Evolutionary conservation across 208 protist genomes (phyloP), one percentile per base, ranked within the genome.

Genomic region (Leishmania tropica): DNA sequence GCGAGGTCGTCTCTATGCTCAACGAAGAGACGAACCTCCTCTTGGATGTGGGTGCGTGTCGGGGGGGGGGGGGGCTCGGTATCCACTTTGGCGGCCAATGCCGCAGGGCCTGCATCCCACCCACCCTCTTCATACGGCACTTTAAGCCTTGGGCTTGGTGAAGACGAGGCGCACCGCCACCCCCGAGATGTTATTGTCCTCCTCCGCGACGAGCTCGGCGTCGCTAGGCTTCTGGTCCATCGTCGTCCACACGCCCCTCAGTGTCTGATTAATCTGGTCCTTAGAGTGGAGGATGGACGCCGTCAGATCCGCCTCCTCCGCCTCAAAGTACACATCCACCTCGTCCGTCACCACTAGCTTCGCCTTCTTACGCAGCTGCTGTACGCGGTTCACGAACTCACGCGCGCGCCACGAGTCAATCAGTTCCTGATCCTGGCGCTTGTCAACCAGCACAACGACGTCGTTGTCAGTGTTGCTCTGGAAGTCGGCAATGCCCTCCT

Each of bases 341-440:
- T 81, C 35, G 81, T 98, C 94, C 7, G 91, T 92, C 21, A 96
- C 80, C 67, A 80, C 31, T 37, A 99, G 90, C 51, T 89, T 89
- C 5, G 96, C 97, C 93, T 98, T 96, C 90, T 99, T 99, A 85
- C 99, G 96, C 48, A 99, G 88, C 90, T 99, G 95, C 93, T 99
- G 99, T 19, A 99, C 93, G 31, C 95, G 95, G 78, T 97, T 98
- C 28, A 99, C 90, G 56, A 99, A 92, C 88, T 99, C 97, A 40
- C 99, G 93, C 17, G 98, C 96, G 19, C 96, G 83, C 89, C 97
- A 98, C 76, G 93, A 94, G 85, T 96, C 87, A 13, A 94, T 85
- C 24, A 99, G 75, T n/a, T 83, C 81, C 84, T 96, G 87, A 83
- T 97, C 88, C 77, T 90, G 88, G 62, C 86, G 89, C 83, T 90